Percentiles rank a stretch among this genome's conserved stretches.
These are phyloP conservation scores for Mortierella sp. DNA, from an alignment of 371 early-diverging fungal genomes.

Conservation along the genomic window DNA sequence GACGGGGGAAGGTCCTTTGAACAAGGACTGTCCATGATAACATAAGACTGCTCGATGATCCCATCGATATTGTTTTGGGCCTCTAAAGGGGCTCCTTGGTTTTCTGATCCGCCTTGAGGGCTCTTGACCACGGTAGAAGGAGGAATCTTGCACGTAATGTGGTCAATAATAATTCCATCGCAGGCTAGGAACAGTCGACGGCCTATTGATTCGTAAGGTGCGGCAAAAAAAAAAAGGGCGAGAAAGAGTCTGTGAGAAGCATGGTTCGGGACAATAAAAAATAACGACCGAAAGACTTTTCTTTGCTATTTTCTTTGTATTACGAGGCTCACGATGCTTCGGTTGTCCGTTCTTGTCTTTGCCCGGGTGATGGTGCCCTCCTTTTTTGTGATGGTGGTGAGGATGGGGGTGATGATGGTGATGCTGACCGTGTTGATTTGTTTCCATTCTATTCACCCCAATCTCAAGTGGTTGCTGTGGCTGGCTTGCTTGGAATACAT, in stretches of 20 bases:
- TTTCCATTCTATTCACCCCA: background rate
- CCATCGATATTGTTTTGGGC: slow-evolving; percentile 10
- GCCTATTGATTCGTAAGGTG: no score
- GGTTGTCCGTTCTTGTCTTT: background rate
- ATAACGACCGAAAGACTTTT: no score
- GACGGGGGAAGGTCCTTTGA: slow-evolving; percentile 6
- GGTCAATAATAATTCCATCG: slow-evolving; percentile 15
- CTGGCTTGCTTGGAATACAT: background rate
- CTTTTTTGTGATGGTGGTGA: slow-evolving; percentile 2
- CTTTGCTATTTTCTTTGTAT: no score
- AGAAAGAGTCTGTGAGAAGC: background rate
- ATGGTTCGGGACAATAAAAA: no score
- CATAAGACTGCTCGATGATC: background rate
- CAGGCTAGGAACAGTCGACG: slow-evolving; percentile 8
- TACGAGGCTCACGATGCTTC: background rate
- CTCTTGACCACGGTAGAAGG: background rate
- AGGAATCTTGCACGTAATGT: slow-evolving; percentile 11
- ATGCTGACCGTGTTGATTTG: background rate
- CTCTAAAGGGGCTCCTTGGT: background rate
- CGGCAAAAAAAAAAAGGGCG: background rate
- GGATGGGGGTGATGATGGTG: slow-evolving; percentile 6
- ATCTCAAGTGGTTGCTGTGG: background rate
- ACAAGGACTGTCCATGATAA: slow-evolving; percentile 22
- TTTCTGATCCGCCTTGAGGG: background rate
- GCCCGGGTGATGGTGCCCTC: background rate